These are phyloP conservation scores for Vicia villosa DNA, from an alignment of 306 rosid genomes.

Conservation along the genomic window DNA sequence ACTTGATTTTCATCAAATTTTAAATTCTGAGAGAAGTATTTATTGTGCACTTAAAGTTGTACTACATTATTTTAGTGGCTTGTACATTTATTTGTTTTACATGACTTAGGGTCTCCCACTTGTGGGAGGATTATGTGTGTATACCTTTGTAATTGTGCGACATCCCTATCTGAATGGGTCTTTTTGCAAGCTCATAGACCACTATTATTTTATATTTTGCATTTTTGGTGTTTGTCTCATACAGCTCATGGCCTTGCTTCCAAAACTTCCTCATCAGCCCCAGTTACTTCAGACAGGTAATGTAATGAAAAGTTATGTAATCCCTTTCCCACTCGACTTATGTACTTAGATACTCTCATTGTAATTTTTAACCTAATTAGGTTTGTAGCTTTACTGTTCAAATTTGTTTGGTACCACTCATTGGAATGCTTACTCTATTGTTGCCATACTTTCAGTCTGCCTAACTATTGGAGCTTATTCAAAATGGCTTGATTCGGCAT, in stretches of 20 bases:
- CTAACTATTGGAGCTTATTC: constrained; percentile 93
- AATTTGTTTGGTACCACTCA: constrained; percentile 17
- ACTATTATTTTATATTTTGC: constrained; percentile 3
- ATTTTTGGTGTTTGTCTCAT: constrained; percentile 28
- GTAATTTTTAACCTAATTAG: constrained; percentile 30
- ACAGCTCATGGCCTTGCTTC: constrained; percentile 82
- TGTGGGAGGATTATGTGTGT: background rate
- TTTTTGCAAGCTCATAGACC: background rate
- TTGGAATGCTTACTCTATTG: constrained; percentile 23
- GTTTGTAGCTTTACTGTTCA: constrained; percentile 21
- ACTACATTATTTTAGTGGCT: background rate
- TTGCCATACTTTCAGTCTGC: constrained; percentile 75
- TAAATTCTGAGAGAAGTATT: constrained; percentile 24
- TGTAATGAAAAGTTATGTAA: constrained; percentile 3
- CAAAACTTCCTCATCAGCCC: constrained; percentile 84
- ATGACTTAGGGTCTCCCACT: background rate
- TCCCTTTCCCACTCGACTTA: constrained; percentile 21
- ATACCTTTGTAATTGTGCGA: background rate
- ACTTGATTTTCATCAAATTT: constrained; percentile 5
- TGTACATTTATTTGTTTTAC: constrained; percentile 12
- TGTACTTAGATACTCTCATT: constrained; percentile 19
- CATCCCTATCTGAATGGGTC: background rate
- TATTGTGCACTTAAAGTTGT: background rate
- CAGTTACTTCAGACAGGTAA: constrained; percentile 98
- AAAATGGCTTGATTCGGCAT: constrained; percentile 92